Base-by-base conservation (phyloP, 2,329 filamentous ascomycete genomes). In the Aspergillus nomiae region DNA sequence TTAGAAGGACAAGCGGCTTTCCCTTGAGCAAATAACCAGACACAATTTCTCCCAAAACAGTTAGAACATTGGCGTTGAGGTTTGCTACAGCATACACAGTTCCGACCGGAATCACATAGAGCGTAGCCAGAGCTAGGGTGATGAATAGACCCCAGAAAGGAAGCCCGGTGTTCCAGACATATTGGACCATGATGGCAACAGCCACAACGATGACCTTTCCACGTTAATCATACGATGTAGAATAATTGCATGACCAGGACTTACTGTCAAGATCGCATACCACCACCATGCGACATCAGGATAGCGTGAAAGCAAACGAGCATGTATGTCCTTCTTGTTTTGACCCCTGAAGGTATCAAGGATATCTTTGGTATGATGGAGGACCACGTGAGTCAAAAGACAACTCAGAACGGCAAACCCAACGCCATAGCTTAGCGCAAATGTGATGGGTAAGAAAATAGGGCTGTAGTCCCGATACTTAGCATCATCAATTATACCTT, bases 331-430 rank as follows among this genome's bases (percentile, higher is more conserved):
- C 38, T 73, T 85, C 19, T 67, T 69, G 7, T 59, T 64, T 12
- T 62, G 48, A 6, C 66, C 67, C 10, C 53, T 62, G 14, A 69
- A 63, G 10, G 66, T 64, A 16, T 56, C 56, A 12, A 67, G 51
- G 24, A 74, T 70, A 21, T 73, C 69, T 14, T 67, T 65, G 36
- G 63, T 58, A 56, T 73, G 65, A 56, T 67, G 68, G 2, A 74
- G 58, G 24, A 63, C 51, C 12, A 69, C 65, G 28, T 71, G 71
- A 7, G 63, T 64, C 21, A 70, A 59, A 10, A 71, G 83, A 24
- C 86, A 83, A 2, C 85, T 81, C 36, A 89, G 83, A n/a, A 86
- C 84, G 7, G 88, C 88, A 70, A 89, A 89, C 0, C 84, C 85
- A 9, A 89, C 75, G 1, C 86, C 87, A 67, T 90, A 80, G 36